phyloP scores from a whole-genome alignment of 2,329 filamentous ascomycete species.

The Trichoderma guizhouense region DNA sequence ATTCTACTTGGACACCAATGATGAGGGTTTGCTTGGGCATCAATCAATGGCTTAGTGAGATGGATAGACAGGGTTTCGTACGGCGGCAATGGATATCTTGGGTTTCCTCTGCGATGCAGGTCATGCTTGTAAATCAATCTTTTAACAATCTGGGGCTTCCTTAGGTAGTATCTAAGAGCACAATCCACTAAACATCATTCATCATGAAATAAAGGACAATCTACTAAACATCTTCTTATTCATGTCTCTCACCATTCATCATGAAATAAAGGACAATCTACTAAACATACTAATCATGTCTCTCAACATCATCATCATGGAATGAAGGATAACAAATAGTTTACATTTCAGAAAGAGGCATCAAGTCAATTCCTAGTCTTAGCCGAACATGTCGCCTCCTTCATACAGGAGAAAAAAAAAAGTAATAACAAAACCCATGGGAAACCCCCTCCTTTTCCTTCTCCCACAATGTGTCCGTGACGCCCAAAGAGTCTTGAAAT shows the following conservation, averaged over 20 bases:
- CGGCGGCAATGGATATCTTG: not conserved
- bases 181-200: too few species aligned
- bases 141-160: not conserved
- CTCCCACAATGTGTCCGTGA: not conserved
- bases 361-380: not conserved
- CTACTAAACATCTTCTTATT: too few species aligned
- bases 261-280: not conserved
- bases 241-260: too few species aligned
- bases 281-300: not conserved
- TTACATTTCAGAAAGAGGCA: not conserved
- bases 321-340: not conserved
- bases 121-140: not conserved
- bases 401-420: not conserved
- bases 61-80: not conserved
- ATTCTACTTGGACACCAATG: not conserved
- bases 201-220: not conserved
- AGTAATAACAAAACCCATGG: not conserved
- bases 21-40: not conserved
- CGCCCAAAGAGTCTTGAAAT: not conserved
- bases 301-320: not conserved
- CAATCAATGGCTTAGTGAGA: not conserved
- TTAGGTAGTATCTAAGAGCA: not conserved
- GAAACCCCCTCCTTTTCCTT: not conserved
- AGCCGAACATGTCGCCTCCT: not conserved
- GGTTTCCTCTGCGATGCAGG: not conserved